Conservation (phyloP, 768 basidiomycete genomes). For the Panus rudis region DNA sequence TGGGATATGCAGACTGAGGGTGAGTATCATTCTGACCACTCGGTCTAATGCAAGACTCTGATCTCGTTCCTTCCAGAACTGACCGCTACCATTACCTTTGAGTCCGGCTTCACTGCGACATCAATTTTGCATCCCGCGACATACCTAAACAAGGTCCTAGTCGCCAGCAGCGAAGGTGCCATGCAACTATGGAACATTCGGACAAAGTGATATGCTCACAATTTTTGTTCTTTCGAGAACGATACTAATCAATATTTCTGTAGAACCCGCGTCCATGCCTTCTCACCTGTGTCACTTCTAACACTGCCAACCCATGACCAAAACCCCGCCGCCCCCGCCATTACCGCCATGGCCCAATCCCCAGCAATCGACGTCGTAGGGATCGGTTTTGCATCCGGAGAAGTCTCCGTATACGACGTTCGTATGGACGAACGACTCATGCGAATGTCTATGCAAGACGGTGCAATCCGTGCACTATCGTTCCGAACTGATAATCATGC, state of each 20-base stretch:
- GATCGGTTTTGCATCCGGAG: constrained; percentile 84
- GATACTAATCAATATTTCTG: not conserved
- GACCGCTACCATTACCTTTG: constrained; percentile 68
- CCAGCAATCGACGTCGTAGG: constrained; percentile 96
- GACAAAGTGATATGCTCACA: constrained; percentile 54
- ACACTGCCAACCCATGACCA: constrained; percentile 22
- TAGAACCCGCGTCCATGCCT: constrained; percentile 81
- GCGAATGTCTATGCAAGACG: constrained; percentile 87
- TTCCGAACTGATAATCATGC: constrained; percentile 90
- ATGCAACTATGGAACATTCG: constrained; percentile 94
- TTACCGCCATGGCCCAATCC: constrained; percentile 81
- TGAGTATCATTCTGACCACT: constrained; percentile 23
- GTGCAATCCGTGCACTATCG: constrained; percentile 63
- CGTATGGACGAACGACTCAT: constrained; percentile 85
- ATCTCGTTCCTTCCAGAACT: constrained; percentile 36
- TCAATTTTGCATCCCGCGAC: constrained; percentile 88
- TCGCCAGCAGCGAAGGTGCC: constrained; percentile 73
- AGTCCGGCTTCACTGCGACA: constrained; percentile 79
- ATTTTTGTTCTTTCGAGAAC: not conserved
- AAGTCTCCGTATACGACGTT: constrained; percentile 84
- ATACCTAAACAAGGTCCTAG: constrained; percentile 91
- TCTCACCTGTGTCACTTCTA: constrained; percentile 49
- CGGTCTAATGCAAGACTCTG: not conserved
- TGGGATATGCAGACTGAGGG: constrained; percentile 69
- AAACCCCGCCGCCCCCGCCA: constrained; percentile 31